These are phyloP conservation scores for Blastocystis sp. DNA, from an alignment of 352 stramenopile species.

Conservation along the genomic window DNA sequence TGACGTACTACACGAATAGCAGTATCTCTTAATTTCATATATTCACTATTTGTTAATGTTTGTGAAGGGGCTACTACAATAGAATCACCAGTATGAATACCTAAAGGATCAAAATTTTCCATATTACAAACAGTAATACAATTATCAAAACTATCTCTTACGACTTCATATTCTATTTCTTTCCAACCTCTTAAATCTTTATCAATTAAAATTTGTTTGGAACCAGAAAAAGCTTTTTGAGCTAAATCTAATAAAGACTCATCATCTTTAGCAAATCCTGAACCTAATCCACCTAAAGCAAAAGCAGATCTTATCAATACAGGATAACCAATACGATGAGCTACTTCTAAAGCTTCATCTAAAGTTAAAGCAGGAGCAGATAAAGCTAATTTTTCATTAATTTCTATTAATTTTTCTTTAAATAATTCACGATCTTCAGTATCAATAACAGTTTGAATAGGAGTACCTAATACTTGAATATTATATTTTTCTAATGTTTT, in stretches of 20 bases:
- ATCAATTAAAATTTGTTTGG: conserved; percentile 88
- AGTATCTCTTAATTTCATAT: conserved; percentile 85
- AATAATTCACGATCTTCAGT: conserved; percentile 95
- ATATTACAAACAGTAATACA: conserved; percentile 94
- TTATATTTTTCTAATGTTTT: conserved; percentile 75
- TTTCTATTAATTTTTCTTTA: conserved; percentile 72
- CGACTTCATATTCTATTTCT: conserved; percentile 92
- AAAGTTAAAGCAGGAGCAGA: conserved; percentile 69
- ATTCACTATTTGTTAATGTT: conserved; percentile 82
- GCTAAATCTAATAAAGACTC: conserved; percentile 52
- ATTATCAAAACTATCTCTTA: conserved; percentile 78
- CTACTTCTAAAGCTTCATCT: conserved; percentile 65
- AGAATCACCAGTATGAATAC: conserved; percentile 85
- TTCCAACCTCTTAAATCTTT: conserved; percentile 87
- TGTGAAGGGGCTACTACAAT: conserved; percentile 88
- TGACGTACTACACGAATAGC: conserved; percentile 81
- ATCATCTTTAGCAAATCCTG: conserved; percentile 74
- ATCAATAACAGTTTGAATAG: conserved; percentile 79
- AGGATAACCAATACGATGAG: conserved; percentile 77
- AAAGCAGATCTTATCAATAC: conserved; percentile 85
- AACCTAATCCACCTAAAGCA: conserved; percentile 84
- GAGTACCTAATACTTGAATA: conserved; percentile 77
- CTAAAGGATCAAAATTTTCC: conserved; percentile 92
- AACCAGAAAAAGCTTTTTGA: conserved; percentile 45
- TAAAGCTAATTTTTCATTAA: conserved; percentile 80